Evolutionary conservation across 352 stramenopile species (phyloP).

Genomic region (Pythium sp.): DNA sequence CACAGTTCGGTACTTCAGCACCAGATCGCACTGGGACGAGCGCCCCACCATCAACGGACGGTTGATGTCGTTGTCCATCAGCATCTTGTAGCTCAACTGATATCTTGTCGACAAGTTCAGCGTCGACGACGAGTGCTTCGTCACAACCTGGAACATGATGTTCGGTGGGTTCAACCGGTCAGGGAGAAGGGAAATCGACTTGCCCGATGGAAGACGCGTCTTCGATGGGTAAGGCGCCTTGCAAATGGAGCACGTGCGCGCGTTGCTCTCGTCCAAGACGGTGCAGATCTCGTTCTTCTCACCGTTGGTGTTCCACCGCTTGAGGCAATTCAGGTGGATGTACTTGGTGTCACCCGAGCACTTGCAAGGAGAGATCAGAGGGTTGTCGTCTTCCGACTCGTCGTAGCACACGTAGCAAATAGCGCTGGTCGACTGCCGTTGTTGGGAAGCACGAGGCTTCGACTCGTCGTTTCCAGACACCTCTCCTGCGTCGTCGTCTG

Average conservation of each 20-base stretch:
- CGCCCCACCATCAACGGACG: slow-evolving; percentile 90
- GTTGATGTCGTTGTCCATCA: slow-evolving; percentile 91
- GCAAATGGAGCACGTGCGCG: slow-evolving; percentile 83
- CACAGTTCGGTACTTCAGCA: slow-evolving; percentile 95
- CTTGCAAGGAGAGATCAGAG: slow-evolving; percentile 93
- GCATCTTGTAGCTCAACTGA: slow-evolving; percentile 89
- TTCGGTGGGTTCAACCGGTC: slow-evolving; percentile 69
- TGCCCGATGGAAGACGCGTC: slow-evolving; percentile 66
- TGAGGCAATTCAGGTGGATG: slow-evolving; percentile 94
- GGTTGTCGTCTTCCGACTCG: slow-evolving; percentile 85
- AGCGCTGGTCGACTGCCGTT: slow-evolving; percentile 72
- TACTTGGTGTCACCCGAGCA: slow-evolving; percentile 95
- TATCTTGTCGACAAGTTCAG: slow-evolving; percentile 84
- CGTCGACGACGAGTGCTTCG: slow-evolving; percentile 83
- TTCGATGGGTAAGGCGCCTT: slow-evolving; percentile 84
- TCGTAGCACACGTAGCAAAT: slow-evolving; percentile 90
- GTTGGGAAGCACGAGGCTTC: slow-evolving; percentile 65
- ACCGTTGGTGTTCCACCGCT: slow-evolving; percentile 92
- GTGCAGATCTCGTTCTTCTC: slow-evolving; percentile 90
- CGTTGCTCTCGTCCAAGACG: slow-evolving; percentile 81
- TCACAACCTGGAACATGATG: slow-evolving; percentile 89
- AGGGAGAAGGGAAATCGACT: slow-evolving; percentile 72
- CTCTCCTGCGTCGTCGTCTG: slow-evolving; percentile 82
- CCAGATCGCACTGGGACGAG: slow-evolving; percentile 92
- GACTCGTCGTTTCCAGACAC: slow-evolving; percentile 82